These are phyloP conservation scores for Aaosphaeria pasadenensis DNA, from an alignment of 2,329 filamentous ascomycete species.

Conservation along the genomic window DNA sequence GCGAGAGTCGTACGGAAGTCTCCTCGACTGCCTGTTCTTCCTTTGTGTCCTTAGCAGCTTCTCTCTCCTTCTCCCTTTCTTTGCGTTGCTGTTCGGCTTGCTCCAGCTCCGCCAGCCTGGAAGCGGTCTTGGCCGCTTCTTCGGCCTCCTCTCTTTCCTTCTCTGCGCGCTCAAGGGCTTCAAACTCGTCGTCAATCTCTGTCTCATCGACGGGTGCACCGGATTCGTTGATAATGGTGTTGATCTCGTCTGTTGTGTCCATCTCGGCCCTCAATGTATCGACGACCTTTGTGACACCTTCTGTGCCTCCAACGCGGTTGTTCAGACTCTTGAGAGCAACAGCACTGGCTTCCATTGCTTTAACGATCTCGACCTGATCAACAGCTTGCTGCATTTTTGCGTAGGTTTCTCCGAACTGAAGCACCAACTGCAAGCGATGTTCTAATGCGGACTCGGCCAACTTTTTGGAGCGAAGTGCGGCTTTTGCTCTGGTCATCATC, in stretches of 20 bases:
- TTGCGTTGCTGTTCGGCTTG: slow-evolving; percentile 54
- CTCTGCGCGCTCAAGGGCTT: slow-evolving; percentile 67
- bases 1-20: slow-evolving; percentile 5
- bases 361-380: slow-evolving; percentile 79
- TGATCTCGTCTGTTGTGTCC: slow-evolving; percentile 71
- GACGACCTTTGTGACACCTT: slow-evolving; percentile 72
- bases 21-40: slow-evolving; percentile 43
- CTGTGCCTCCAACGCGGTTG: slow-evolving; percentile 70
- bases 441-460: slow-evolving; percentile 71
- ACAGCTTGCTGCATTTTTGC: slow-evolving; percentile 80
- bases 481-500: slow-evolving; percentile 72
- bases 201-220: slow-evolving; percentile 62
- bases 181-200: slow-evolving; percentile 86
- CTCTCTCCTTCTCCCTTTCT: slow-evolving; percentile 41
- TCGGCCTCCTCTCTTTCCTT: slow-evolving; percentile 69
- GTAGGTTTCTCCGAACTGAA: slow-evolving; percentile 80
- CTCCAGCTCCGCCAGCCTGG: slow-evolving; percentile 36
- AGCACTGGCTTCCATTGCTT: slow-evolving; percentile 76
- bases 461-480: slow-evolving; percentile 79
- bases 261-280: slow-evolving; percentile 77
- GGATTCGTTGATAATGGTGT: slow-evolving; percentile 68
- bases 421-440: slow-evolving; percentile 68
- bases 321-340: slow-evolving; percentile 72
- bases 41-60: slow-evolving; percentile 52
- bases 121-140: slow-evolving; percentile 29